phyloP scores from a whole-genome alignment of 768 basidiomycete species.

The Kwoniella shandongensis region DNA sequence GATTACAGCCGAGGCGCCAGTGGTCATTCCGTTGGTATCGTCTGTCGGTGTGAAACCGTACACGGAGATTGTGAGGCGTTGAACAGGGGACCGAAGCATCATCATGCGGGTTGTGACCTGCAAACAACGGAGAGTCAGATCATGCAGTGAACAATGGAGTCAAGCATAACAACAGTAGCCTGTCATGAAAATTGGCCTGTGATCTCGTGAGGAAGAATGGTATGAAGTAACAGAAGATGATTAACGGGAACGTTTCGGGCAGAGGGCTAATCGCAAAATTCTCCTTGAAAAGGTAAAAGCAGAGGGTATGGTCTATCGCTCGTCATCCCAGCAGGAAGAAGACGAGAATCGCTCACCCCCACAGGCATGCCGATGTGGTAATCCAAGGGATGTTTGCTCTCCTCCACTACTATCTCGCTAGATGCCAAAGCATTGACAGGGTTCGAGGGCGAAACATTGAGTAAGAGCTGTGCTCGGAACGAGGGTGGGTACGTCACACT shows the following conservation, averaged over 20 bases:
- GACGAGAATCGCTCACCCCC: conserved; percentile 25
- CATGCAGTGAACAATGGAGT: background rate
- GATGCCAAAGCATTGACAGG: conserved; percentile 36
- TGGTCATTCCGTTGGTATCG: background rate
- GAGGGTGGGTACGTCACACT: conserved; percentile 28
- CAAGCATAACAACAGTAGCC: background rate
- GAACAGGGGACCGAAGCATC: conserved; percentile 26
- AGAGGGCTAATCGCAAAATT: no score
- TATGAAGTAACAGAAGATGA: no score
- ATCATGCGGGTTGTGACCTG: conserved; percentile 40
- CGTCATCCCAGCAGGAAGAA: background rate
- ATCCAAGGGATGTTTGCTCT: conserved; percentile 22
- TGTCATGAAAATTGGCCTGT: no score
- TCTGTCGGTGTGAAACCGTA: conserved; percentile 25
- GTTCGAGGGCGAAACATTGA: conserved; percentile 29
- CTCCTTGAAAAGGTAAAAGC: no score
- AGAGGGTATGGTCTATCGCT: no score
- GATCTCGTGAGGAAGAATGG: no score
- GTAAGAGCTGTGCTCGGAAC: conserved; percentile 25
- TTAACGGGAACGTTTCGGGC: no score
- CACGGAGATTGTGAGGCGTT: conserved; percentile 31
- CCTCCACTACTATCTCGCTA: conserved; percentile 13
- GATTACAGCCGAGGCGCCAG: background rate
- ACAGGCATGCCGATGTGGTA: conserved; percentile 37
- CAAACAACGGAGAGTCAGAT: background rate